A percentile compares a stretch with the other conserved stretches of the same genome.
These are phyloP conservation scores for Coleophoma cylindrospora DNA, from an alignment of 2,329 filamentous ascomycete species.

Conservation along the genomic window DNA sequence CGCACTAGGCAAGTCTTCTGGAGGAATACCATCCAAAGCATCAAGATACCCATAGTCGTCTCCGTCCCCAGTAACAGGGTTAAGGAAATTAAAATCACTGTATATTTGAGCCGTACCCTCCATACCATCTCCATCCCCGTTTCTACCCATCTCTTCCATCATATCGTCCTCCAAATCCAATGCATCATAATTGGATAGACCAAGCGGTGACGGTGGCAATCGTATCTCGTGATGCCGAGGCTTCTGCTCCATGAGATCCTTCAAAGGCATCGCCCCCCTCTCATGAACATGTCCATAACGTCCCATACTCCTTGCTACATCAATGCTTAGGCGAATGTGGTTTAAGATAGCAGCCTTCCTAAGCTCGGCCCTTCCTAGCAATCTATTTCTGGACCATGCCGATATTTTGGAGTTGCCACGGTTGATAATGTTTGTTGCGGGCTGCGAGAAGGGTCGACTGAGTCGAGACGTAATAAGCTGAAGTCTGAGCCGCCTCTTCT, in stretches of 20 bases:
- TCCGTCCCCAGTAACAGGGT: constrained; percentile 15
- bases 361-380: constrained; percentile 44
- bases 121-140: constrained; percentile 11
- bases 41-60: constrained; percentile 27
- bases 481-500: constrained; percentile 63
- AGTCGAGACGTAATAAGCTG: constrained; percentile 65
- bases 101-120: constrained; percentile 17
- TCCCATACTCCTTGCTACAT: constrained; percentile 20
- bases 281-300: constrained; percentile 17
- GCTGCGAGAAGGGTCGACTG: constrained; percentile 63
- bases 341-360: constrained; percentile 65
- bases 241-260: constrained; percentile 20
- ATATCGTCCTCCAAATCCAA: constrained; percentile 26
- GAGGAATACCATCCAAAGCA: constrained; percentile 25
- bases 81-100: constrained; percentile 28
- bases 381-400: constrained; percentile 40
- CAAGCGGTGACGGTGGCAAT: constrained; percentile 25
- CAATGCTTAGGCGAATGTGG: constrained; percentile 43
- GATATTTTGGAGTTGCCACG: constrained; percentile 42
- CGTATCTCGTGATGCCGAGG: constrained; percentile 18
- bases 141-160: constrained; percentile 1
- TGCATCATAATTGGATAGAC: constrained; percentile 27
- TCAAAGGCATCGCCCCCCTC: constrained; percentile 15
- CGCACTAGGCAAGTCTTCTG: constrained; percentile 19
- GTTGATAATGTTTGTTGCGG: constrained; percentile 65